Percentiles rank a stretch among this genome's conserved stretches.
Evolutionary conservation across 2,329 filamentous ascomycete genomes (phyloP).

Genomic region (Rhexocercosporidium sp.): DNA sequence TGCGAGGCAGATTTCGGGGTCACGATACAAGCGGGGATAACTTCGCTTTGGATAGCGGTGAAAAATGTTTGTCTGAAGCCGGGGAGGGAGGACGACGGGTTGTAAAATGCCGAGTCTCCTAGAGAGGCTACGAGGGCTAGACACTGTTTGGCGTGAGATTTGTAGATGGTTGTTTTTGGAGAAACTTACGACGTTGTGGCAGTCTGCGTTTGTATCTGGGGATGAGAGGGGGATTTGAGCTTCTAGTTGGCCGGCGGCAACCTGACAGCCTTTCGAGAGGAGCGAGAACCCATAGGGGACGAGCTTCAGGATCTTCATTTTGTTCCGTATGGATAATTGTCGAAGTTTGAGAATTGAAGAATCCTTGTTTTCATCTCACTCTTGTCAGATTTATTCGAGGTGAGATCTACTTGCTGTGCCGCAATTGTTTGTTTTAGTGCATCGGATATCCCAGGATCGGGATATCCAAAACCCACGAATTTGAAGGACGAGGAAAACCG

Average conservation of each 20-base stretch:
- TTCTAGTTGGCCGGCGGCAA: neutral
- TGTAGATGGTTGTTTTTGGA: neutral
- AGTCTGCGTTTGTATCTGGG: neutral
- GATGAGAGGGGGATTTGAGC: neutral
- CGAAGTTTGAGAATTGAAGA: too few species aligned
- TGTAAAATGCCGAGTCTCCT: conserved; percentile 1
- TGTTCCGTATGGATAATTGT: too few species aligned
- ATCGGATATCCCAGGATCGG: too few species aligned
- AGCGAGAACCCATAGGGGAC: neutral
- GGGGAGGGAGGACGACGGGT: neutral
- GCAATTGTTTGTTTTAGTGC: neutral
- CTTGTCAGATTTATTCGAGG: neutral
- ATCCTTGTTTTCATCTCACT: too few species aligned
- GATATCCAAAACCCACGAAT: too few species aligned
- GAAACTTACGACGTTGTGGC: conserved; percentile 13
- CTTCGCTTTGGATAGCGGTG: conserved; percentile 28
- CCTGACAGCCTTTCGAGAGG: neutral
- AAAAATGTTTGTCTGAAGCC: conserved; percentile 37
- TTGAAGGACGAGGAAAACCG: too few species aligned
- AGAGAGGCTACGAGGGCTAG: conserved; percentile 2
- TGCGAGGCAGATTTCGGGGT: conserved; percentile 21
- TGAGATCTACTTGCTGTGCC: neutral
- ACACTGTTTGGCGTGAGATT: conserved; percentile 7
- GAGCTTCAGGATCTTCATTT: neutral
- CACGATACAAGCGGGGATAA: conserved; percentile 31